Base-by-base conservation (phyloP, 2,329 filamentous ascomycete genomes). In the Xylariaceae sp. region DNA sequence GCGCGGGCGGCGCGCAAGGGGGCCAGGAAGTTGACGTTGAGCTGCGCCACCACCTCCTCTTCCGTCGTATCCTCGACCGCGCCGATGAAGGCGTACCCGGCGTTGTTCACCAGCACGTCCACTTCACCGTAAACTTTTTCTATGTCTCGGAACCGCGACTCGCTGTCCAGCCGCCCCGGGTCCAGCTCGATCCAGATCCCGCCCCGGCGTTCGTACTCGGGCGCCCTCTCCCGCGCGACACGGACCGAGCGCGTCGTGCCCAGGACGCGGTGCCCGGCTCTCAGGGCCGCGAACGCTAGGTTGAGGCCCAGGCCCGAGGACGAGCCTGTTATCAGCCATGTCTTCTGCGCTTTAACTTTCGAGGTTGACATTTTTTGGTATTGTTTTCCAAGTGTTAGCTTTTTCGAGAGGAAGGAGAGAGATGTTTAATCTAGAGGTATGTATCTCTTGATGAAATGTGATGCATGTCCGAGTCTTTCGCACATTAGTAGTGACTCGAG, bases 11-110 rank as follows among this genome's bases (percentile, higher is more conserved):
- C 63, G 39, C 69, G 73, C 34, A 74, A 53, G 4, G 62, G 55
- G 3, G 72, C 74, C 44, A 76, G 70, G 24, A 77, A 69, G 40
- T 78, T 78, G 21, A 71, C 73, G 51, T 70, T 63, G 54, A 73
- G 74, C 5, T 54, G 47, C 4, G 59, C 52, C 9, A 56, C 57
- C 16, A 64, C 50, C 43, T 69, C 65, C 24, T 64, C 49, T 17
- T 50, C 42, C 36, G 50, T 56, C 8, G 55, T 45, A 32, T 60
- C 56, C 41, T 59, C 56, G 4, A 57, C 41, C 3, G 50, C 47
- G 3, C 55, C 56, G 15, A 53, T 51, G 19, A 56, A 44, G n/a
- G 55, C 37, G 24, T 60, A 59, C 2, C 54, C 56, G 3, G 57
- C 55, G 28, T 39, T 47, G n/a, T 47, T 47, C 18, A 47, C 41